Conservation (phyloP, 176 grass and related monocot species). For the Echinochloa phyllopogon region DNA sequence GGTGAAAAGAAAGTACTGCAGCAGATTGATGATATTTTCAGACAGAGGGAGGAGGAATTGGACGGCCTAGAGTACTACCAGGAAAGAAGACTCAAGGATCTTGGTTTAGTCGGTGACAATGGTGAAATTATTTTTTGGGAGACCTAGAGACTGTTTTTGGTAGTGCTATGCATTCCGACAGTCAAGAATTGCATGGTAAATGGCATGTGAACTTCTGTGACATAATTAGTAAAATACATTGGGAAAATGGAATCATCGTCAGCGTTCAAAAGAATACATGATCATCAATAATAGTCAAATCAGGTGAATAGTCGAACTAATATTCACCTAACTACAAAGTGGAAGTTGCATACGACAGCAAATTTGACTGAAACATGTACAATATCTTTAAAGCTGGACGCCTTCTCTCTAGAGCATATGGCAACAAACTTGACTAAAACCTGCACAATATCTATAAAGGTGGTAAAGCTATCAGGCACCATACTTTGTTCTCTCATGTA, state of each 20-base stretch:
- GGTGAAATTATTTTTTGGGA: constrained; percentile 99
- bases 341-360: not conserved
- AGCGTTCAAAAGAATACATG: constrained; percentile 14
- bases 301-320: constrained; percentile 20
- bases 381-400: not conserved
- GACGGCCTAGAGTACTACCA: constrained; percentile 96
- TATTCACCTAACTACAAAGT: constrained; percentile 16
- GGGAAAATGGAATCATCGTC: not conserved
- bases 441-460: no score
- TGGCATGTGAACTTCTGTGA: not conserved
- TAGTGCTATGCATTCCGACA: not conserved
- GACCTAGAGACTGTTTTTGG: constrained; percentile 44
- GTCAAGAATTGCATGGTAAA: constrained; percentile 26
- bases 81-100: constrained; percentile 89
- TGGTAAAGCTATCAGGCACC: constrained; percentile 60
- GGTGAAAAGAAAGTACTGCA: constrained; percentile 91
- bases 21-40: constrained; percentile 84
- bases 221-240: not conserved
- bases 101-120: constrained; percentile 81
- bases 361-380: constrained; percentile 31
- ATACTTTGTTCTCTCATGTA: constrained; percentile 59
- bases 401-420: no score
- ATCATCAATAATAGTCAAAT: constrained; percentile 17
- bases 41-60: constrained; percentile 76
- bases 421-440: no score